Conservation (phyloP, 371 early-diverging fungal species). For the Mortierella sp. region DNA sequence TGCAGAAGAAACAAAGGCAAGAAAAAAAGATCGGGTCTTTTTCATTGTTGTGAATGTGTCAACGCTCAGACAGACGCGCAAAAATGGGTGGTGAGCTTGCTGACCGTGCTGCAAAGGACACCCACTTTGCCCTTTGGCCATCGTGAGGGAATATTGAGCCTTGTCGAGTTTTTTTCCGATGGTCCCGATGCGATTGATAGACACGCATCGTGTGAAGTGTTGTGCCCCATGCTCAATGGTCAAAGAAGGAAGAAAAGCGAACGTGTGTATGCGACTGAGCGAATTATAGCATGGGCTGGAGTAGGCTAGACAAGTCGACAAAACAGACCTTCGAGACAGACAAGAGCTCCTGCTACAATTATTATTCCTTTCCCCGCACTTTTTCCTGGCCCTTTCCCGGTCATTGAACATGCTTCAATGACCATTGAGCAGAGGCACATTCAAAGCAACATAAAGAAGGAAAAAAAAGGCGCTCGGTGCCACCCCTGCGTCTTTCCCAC, state of each 20-base stretch:
- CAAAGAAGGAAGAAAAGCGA: conserved; percentile 12
- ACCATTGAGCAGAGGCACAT: no score
- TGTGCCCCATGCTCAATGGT: not conserved
- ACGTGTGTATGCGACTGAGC: not conserved
- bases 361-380: conserved; percentile 11
- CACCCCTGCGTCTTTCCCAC: not conserved
- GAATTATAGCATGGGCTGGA: not conserved
- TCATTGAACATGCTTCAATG: not conserved
- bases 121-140: conserved; percentile 4
- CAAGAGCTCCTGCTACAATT: not conserved
- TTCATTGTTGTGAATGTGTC: not conserved
- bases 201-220: not conserved
- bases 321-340: not conserved
- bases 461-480: not conserved
- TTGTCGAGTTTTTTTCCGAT: not conserved
- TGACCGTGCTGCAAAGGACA: not conserved
- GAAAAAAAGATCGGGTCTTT: not conserved
- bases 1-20: not conserved
- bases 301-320: not conserved
- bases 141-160: not conserved
- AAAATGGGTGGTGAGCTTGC: not conserved
- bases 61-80: conserved; percentile 4
- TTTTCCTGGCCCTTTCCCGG: not conserved
- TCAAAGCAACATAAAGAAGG: not conserved
- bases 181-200: conserved; percentile 4